These are phyloP conservation scores for Pseudozyma pruni DNA, from an alignment of 1,284 basidiomycete genomes.

Conservation along the genomic window DNA sequence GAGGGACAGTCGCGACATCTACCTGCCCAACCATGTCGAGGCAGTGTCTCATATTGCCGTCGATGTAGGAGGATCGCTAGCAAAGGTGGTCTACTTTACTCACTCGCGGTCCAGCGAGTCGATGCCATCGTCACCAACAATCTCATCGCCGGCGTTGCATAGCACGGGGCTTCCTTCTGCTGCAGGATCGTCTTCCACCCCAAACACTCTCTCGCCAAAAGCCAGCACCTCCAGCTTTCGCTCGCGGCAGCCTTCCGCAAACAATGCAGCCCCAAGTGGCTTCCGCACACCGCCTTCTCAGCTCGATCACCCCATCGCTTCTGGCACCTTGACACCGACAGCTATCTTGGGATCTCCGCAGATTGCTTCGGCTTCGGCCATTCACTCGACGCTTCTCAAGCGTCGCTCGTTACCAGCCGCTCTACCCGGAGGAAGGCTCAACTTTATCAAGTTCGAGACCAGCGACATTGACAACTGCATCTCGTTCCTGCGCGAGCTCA, in stretches of 20 bases:
- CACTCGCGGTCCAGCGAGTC: conserved; percentile 62
- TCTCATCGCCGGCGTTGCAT: conserved; percentile 10
- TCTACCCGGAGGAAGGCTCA: conserved; percentile 86
- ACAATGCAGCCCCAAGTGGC: conserved; percentile 14
- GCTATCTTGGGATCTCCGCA: conserved; percentile 47
- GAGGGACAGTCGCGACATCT: conserved; percentile 64
- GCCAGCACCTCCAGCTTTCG: conserved; percentile 36
- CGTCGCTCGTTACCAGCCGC: conserved; percentile 60
- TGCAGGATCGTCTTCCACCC: conserved; percentile 17
- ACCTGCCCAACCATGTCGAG: conserved; percentile 66
- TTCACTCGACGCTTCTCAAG: conserved; percentile 56
- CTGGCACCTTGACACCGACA: conserved; percentile 58
- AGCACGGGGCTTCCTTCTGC: conserved; percentile 8
- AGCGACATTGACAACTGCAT: conserved; percentile 84
- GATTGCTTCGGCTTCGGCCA: conserved; percentile 41
- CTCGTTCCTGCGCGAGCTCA: conserved; percentile 86
- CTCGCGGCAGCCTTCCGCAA: conserved; percentile 39
- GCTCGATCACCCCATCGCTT: conserved; percentile 38
- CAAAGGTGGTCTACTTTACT: conserved; percentile 98
- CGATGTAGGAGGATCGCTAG: conserved; percentile 87
- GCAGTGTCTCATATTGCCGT: conserved; percentile 67
- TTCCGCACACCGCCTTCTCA: conserved; percentile 50
- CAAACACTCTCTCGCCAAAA: conserved; percentile 30
- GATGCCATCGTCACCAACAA: conserved; percentile 16
- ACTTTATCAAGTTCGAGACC: conserved; percentile 98